Conservation (phyloP, 106 monocot species). For the Acanthochlamys bracteata region DNA sequence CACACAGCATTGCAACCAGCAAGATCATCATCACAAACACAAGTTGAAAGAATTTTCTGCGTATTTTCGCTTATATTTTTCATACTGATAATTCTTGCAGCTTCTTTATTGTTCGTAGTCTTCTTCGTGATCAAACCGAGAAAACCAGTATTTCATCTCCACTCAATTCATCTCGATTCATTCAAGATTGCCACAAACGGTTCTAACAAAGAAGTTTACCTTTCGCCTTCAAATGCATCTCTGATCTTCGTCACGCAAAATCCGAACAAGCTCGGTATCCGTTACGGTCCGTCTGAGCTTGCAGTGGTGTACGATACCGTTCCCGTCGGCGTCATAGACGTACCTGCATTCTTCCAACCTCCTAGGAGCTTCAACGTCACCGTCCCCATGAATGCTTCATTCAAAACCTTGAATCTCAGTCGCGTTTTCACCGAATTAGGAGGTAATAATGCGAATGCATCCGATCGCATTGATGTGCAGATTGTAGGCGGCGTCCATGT, state of each 20-base stretch:
- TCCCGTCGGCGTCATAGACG: constrained; percentile 24
- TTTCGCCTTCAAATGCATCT: constrained; percentile 20
- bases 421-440: constrained; percentile 5
- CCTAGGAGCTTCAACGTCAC: constrained; percentile 28
- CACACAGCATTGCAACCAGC: too few species aligned
- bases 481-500: constrained; percentile 11
- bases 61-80: constrained; percentile 21
- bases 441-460: too few species aligned
- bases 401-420: constrained; percentile 22
- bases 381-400: constrained; percentile 21
- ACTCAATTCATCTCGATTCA: constrained; percentile 30
- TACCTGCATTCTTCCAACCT: constrained; percentile 59
- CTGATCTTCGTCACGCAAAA: constrained; percentile 32
- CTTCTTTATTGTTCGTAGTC: constrained; percentile 18
- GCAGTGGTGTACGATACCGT: constrained; percentile 15
- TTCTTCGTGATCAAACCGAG: constrained; percentile 42
- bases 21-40: too few species aligned
- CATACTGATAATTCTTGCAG: constrained; percentile 3
- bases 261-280: constrained; percentile 48
- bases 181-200: constrained; percentile 27
- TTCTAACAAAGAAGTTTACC: constrained; percentile 13
- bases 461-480: background rate
- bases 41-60: constrained; percentile 3
- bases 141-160: constrained; percentile 51
- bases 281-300: constrained; percentile 33